Evolutionary conservation across 768 basidiomycete genomes (phyloP).

Genomic region (Pisolithus orientalis): DNA sequence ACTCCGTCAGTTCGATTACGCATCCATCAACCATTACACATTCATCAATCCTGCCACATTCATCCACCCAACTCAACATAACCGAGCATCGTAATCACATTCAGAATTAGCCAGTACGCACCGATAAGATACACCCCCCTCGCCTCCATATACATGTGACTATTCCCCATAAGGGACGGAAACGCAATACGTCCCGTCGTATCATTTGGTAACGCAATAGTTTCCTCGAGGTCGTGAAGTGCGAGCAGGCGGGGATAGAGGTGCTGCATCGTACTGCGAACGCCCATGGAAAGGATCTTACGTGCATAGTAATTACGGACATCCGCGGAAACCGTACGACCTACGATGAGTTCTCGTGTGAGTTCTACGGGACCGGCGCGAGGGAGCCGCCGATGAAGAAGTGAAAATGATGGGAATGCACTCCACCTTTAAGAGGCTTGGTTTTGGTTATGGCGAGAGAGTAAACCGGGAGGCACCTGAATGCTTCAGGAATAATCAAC

Average conservation of each 20-base stretch:
- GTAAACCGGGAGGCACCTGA: slow-evolving; percentile 79
- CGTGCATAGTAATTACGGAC: slow-evolving; percentile 85
- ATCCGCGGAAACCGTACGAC: slow-evolving; percentile 85
- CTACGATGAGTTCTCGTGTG: slow-evolving; percentile 31
- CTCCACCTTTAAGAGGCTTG: slow-evolving; percentile 95
- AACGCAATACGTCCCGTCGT: slow-evolving; percentile 52
- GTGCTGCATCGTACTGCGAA: slow-evolving; percentile 64
- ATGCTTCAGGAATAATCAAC: slow-evolving; percentile 93
- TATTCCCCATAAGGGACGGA: slow-evolving; percentile 76
- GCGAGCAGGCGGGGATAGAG: slow-evolving; percentile 88
- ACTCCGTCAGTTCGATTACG: slow-evolving; percentile 6
- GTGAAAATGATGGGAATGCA: slow-evolving; percentile 18
- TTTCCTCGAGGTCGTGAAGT: slow-evolving; percentile 74
- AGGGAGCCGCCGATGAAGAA: slow-evolving; percentile 1
- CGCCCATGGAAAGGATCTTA: slow-evolving; percentile 62
- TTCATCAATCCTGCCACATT: no score
- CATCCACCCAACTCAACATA: not conserved
- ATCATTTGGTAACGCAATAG: slow-evolving; percentile 61
- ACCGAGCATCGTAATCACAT: not conserved
- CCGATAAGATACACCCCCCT: slow-evolving; percentile 92
- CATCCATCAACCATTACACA: not conserved
- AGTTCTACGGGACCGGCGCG: not conserved
- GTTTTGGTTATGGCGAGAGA: slow-evolving; percentile 77
- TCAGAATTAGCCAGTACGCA: slow-evolving; percentile 28
- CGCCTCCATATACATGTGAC: slow-evolving; percentile 82